A percentile compares a stretch with the other conserved stretches of the same genome.
These are phyloP conservation scores for Boletus sensibilis DNA, from an alignment of 768 basidiomycete species.

Conservation along the genomic window DNA sequence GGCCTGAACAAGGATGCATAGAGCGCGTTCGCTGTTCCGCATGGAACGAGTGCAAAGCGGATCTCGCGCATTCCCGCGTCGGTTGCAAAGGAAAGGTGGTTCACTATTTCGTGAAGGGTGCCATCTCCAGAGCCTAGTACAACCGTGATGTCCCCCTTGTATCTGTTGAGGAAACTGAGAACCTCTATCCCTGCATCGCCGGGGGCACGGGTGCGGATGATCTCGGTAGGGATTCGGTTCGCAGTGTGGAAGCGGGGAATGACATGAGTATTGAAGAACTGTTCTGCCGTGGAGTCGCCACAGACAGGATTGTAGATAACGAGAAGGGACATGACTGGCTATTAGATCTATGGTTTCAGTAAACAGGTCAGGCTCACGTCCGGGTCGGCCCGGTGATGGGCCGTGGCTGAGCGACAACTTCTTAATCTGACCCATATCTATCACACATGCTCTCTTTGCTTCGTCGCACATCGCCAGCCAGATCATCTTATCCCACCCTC, in stretches of 20 bases:
- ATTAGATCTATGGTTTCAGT: neutral
- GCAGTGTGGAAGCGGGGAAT: constrained; percentile 54
- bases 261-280: constrained; percentile 59
- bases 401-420: neutral
- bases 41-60: constrained; percentile 59
- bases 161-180: constrained; percentile 38
- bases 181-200: constrained; percentile 57
- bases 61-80: constrained; percentile 30
- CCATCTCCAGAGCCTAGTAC: constrained; percentile 86
- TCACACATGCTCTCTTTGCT: constrained; percentile 16
- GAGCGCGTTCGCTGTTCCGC: constrained; percentile 93
- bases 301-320: constrained; percentile 76
- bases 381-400: neutral
- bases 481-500: neutral
- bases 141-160: constrained; percentile 40
- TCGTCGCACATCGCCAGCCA: constrained; percentile 7
- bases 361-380: constrained; percentile 4
- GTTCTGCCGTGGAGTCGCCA: constrained; percentile 56
- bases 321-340: constrained; percentile 46
- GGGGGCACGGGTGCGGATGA: constrained; percentile 48
- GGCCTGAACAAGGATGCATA: constrained; percentile 76
- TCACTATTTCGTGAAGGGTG: constrained; percentile 86
- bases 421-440: neutral
- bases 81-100: constrained; percentile 41
- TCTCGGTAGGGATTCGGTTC: constrained; percentile 33